Evolutionary conservation across 257 asterid genomes (phyloP).

Genomic region (Anisodus tanguticus): DNA sequence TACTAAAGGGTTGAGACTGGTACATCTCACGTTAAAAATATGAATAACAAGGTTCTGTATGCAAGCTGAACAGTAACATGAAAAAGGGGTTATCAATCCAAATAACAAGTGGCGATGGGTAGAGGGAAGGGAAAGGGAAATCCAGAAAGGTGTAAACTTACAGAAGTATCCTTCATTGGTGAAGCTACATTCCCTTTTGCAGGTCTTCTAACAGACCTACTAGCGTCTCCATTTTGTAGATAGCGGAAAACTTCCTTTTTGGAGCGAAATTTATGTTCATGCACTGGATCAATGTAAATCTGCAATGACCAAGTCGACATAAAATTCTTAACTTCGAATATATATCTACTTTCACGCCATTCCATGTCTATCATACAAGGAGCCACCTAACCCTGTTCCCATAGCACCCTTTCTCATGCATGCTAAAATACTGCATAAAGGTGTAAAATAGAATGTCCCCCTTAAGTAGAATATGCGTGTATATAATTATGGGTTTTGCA

Average conservation of each 20-base stretch:
- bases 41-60: slow-evolving; percentile 5
- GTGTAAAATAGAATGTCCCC: background rate
- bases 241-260: slow-evolving; percentile 31
- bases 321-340: slow-evolving; percentile 26
- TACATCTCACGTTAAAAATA: background rate
- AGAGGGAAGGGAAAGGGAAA: no score
- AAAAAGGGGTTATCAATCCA: background rate
- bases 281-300: slow-evolving; percentile 35
- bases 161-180: slow-evolving; percentile 20
- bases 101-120: background rate
- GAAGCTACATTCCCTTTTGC: slow-evolving; percentile 17
- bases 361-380: background rate
- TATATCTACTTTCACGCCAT: background rate
- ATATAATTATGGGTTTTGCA: background rate
- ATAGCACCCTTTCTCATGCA: slow-evolving; percentile 25
- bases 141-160: slow-evolving; percentile 22
- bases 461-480: background rate
- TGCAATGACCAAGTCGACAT: slow-evolving; percentile 25
- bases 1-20: background rate
- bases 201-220: slow-evolving; percentile 31
- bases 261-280: slow-evolving; percentile 31
- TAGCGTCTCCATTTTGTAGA: slow-evolving; percentile 33
- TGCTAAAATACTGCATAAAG: slow-evolving; percentile 16
- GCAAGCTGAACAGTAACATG: background rate
- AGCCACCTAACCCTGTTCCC: slow-evolving; percentile 17